Percentiles rank a stretch among this genome's conserved stretches.
Evolutionary conservation across 2,329 filamentous ascomycete species (phyloP).

Genomic region (Fusarium caatingaense): DNA sequence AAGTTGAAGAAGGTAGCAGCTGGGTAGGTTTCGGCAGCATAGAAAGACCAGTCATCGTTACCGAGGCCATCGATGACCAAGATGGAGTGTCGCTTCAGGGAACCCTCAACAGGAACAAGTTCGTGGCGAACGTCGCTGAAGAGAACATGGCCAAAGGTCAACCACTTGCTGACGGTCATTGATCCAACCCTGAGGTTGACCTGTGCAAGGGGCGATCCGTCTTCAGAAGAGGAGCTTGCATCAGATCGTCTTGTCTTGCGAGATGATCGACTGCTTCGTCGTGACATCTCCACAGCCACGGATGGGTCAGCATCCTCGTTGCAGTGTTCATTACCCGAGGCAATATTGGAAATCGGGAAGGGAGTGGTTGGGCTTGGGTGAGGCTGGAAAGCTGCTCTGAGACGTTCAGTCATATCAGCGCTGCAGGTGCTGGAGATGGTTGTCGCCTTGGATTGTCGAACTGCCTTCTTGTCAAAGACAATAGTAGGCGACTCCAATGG

Average conservation of each 20-base stretch:
- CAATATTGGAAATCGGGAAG: slow-evolving; percentile 57
- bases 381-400: slow-evolving; percentile 61
- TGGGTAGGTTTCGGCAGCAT: slow-evolving; percentile 83
- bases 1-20: slow-evolving; percentile 81
- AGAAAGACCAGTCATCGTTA: slow-evolving; percentile 91
- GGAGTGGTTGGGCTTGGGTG: slow-evolving; percentile 57
- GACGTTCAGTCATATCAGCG: slow-evolving; percentile 64
- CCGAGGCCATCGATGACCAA: slow-evolving; percentile 85
- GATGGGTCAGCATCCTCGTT: slow-evolving; percentile 29
- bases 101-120: slow-evolving; percentile 59
- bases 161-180: slow-evolving; percentile 88
- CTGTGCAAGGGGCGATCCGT: slow-evolving; percentile 73
- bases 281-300: slow-evolving; percentile 48
- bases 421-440: slow-evolving; percentile 65
- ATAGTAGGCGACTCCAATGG: slow-evolving; percentile 63
- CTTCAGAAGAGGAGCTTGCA: slow-evolving; percentile 62
- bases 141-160: slow-evolving; percentile 84
- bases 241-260: slow-evolving; percentile 55
- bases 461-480: slow-evolving; percentile 48
- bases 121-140: slow-evolving; percentile 84
- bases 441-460: slow-evolving; percentile 50
- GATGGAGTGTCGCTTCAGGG: slow-evolving; percentile 67
- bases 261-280: slow-evolving; percentile 49
- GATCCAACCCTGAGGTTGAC: slow-evolving; percentile 83
- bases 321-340: slow-evolving; percentile 43